Evolutionary conservation across 352 stramenopile species (phyloP).

Genomic region (Phytophthora palmivora): DNA sequence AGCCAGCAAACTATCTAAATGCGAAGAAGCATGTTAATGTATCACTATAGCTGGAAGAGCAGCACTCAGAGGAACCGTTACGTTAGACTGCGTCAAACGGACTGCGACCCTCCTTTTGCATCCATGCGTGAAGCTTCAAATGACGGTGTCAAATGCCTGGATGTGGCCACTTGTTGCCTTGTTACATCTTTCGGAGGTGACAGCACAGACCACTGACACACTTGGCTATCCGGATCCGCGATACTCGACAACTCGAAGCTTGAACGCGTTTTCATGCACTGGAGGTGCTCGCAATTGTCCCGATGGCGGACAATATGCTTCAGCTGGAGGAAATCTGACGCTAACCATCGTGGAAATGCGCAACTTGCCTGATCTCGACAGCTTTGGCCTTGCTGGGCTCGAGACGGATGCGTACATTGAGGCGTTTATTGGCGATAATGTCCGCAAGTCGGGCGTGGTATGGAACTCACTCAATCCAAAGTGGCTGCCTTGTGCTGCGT

Average conservation of each 20-base stretch:
- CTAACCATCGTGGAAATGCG: constrained; percentile 85
- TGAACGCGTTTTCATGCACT: constrained; percentile 78
- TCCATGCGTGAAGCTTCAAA: constrained; percentile 32
- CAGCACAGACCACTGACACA: constrained; percentile 63
- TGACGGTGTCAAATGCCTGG: constrained; percentile 29
- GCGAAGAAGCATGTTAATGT: constrained; percentile 35
- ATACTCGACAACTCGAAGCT: constrained; percentile 55
- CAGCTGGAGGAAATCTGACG: constrained; percentile 89
- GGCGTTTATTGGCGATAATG: constrained; percentile 76
- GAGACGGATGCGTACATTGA: constrained; percentile 84
- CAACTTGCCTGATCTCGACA: constrained; percentile 87
- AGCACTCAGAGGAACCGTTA: constrained; percentile 20
- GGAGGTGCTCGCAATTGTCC: constrained; percentile 73
- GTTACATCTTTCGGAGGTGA: constrained; percentile 1
- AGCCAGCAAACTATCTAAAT: constrained; percentile 30
- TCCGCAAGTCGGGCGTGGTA: constrained; percentile 62
- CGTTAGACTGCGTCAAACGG: constrained; percentile 4
- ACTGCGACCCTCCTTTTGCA: constrained; percentile 22
- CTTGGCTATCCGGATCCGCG: constrained; percentile 70
- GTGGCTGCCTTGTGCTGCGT: constrained; percentile 64
- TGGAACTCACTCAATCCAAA: constrained; percentile 80
- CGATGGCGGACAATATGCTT: constrained; percentile 68
- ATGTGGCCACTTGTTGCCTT: constrained; percentile 8
- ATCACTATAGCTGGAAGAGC: constrained; percentile 20
- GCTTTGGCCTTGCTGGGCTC: constrained; percentile 66